Percentiles rank a stretch among this genome's conserved stretches.
Conservation (phyloP, 2,329 filamentous ascomycete species). For the Monilinia laxa region DNA sequence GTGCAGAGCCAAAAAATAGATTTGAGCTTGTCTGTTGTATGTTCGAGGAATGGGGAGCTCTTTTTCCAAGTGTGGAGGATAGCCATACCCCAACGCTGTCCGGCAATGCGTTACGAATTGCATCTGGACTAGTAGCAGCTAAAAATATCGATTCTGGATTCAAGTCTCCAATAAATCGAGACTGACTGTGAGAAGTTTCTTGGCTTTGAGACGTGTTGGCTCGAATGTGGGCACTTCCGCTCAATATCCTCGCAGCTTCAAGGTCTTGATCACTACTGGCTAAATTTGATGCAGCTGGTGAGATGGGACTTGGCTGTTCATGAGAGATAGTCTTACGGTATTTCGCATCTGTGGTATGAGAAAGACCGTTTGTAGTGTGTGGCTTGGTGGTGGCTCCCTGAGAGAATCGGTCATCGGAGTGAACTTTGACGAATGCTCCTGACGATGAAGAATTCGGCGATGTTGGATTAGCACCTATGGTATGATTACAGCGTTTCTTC, state of each 20-base stretch:
- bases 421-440: not conserved
- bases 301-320: not conserved
- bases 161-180: slow-evolving; percentile 57
- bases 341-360: not conserved
- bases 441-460: not conserved
- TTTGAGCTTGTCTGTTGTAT: slow-evolving; percentile 24
- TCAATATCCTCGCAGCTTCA: slow-evolving; percentile 23
- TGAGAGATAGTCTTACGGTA: not conserved
- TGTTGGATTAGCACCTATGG: slow-evolving; percentile 20
- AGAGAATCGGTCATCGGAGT: not conserved
- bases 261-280: slow-evolving; percentile 22
- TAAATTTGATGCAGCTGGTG: slow-evolving; percentile 8
- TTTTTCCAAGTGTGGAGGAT: slow-evolving; percentile 30
- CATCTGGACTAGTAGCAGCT: slow-evolving; percentile 50
- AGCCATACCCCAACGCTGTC: slow-evolving; percentile 59
- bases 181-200: slow-evolving; percentile 6
- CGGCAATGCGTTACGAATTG: slow-evolving; percentile 44
- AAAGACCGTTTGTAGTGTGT: not conserved
- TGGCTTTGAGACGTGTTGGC: slow-evolving; percentile 4
- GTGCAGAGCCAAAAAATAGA: slow-evolving; percentile 29
- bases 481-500: slow-evolving; percentile 45
- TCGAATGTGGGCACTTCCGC: slow-evolving; percentile 17
- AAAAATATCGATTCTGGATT: slow-evolving; percentile 61
- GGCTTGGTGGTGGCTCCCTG: not conserved
- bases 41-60: slow-evolving; percentile 1